Evolutionary conservation across 192 early-diverging fungal genomes (phyloP), one percentile per base, ranked within the genome.

Genomic region (Gaertneriomyces semiglobifer): DNA sequence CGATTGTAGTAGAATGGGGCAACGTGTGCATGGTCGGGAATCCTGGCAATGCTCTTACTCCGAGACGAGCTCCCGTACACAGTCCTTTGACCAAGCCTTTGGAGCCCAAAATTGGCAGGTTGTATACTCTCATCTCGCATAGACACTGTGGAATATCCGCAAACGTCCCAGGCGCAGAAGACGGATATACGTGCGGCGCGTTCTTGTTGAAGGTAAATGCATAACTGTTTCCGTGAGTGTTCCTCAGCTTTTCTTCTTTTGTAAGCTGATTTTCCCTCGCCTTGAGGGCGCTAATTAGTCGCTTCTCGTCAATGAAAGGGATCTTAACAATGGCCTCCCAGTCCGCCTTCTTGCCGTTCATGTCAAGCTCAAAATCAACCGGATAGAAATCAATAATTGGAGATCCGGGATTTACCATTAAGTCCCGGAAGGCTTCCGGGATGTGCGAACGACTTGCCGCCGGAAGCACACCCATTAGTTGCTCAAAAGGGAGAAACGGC

Each of bases 311-410:
- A 75, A 99, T 93, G 56, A 99, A 99, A 0, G 95, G 95, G 60
- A 99, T 84, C 57, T 95, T 83, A 10, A 89, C 93, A 8, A 99
- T 92, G 14, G 90, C 88, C 81, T 79, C 74, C 96, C 96, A 99
- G 58, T 90, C 82, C 57, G 84, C 89, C 76, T 94, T 95, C 71
- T 98, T 96, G 63, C 95, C 96, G 70, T 99, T 93, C 25, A 95
- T 79, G 74, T 97, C 95, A 40, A 92, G 76, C 53, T 90, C 87
- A 69, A 99, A 98, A 25, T 92, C 85, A 4, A 74, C 79, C 5
- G 96, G 96, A 63, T 99, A 99, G 68, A 97, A 99, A 71, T 98
- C 94, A 58, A 92, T 82, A 60, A 99, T 96, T 5, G 90, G 91
- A 16, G 93, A 95, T 20, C 81, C 75, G 39, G 76, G 73, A 61